Base-by-base conservation (phyloP, 805 yeast species). In the Candida nonsorbophila region DNA sequence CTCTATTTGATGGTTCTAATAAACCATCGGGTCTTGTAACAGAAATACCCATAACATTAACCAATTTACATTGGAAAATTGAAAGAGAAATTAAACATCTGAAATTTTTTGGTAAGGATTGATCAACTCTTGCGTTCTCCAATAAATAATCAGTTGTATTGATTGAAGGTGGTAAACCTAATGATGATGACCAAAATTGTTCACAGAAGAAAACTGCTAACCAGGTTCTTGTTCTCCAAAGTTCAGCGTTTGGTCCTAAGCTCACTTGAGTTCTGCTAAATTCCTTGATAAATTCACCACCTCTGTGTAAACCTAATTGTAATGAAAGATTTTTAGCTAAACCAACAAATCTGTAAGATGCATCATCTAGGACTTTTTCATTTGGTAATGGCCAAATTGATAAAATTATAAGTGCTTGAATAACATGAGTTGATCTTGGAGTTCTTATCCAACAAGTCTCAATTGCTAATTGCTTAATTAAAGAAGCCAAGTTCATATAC, bases 201-300 rank as follows among this genome's bases (percentile, higher is more conserved):
- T 87, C 96, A 25, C 85, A 70, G 47, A 87, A 82, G 53, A 83
- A 88, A 3, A 84, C 81, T 3, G 90, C 87, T 16, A 86, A 60
- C 97, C 97, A 88, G 1, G 95, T 76, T 42, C 95, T 66, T 1
- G 96, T 86, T 53, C 97, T 71, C 97, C 96, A 88, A 47, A 78
- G 79, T 43, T 85, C 96, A 4, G 95, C 90, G 55, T 88, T 86
- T 0, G 90, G 90, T 4, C 69, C 70, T 55, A 87, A 66, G 14
- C 84, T 74, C 4, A 83, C 92, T 50, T 88, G 97, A 17, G 90
- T 84, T 47, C 97, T 69, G 5, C 94, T 80, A 43, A 88, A 88
- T 47, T 88, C 97, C 38, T 82, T 77, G 41, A 88, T 85, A 51
- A 88, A 88, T 50, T 83, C 84, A 15, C 96, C 97, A 3, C 71